Conservation (phyloP, 2,329 filamentous ascomycete genomes). For the Fusarium sp. region DNA sequence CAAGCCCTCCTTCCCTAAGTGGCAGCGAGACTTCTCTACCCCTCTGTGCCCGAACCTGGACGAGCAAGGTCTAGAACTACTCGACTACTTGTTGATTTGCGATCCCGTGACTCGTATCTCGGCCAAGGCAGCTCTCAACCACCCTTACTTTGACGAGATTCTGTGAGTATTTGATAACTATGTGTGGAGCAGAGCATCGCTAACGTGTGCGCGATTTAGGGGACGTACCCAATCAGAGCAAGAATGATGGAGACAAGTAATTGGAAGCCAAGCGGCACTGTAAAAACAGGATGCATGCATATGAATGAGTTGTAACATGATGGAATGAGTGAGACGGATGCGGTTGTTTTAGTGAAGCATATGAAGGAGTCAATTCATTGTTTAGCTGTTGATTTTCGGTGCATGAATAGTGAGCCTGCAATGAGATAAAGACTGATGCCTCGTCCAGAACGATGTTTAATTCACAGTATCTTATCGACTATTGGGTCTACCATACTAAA, state of each 20-base stretch:
- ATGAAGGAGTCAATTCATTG: conserved; percentile 5
- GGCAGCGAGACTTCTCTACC: conserved; percentile 76
- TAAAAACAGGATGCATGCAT: conserved; percentile 8
- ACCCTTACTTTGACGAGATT: conserved; percentile 78
- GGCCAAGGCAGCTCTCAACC: conserved; percentile 86
- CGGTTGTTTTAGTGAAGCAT: conserved; percentile 4
- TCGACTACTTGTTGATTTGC: conserved; percentile 81
- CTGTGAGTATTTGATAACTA: neutral
- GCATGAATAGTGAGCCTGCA: neutral
- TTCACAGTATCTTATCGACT: neutral
- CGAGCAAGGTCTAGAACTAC: conserved; percentile 75
- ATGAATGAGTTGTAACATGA: neutral
- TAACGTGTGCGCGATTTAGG: neutral
- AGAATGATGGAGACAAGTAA: neutral
- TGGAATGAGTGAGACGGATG: neutral
- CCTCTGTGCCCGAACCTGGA: conserved; percentile 80
- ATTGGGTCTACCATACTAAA: neutral
- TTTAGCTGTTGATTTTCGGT: neutral
- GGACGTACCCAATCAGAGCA: conserved; percentile 3
- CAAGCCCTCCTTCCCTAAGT: conserved; percentile 92
- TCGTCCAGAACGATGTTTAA: neutral
- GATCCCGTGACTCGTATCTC: conserved; percentile 89
- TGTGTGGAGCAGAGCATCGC: accelerated
- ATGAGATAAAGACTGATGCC: too few species aligned
- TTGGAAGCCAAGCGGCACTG: neutral